Conservation (phyloP, 2,329 filamentous ascomycete species). For the Arthrobotrys iridis region DNA sequence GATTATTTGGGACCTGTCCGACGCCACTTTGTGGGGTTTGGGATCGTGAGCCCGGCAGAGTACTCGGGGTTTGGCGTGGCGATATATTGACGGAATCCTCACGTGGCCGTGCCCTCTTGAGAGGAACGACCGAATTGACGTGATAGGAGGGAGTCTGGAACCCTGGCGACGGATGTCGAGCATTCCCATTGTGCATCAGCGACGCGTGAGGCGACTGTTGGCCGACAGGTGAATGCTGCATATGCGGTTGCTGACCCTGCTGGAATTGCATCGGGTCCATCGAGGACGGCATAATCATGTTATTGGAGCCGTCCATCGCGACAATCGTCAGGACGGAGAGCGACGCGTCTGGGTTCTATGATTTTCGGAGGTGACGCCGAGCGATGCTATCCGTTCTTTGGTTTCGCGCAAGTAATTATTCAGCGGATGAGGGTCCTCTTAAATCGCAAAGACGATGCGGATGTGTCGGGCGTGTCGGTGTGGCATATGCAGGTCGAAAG, state of each 20-base stretch:
- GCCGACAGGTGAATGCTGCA: constrained; percentile 45
- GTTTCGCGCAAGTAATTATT: background rate
- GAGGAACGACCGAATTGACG: constrained; percentile 85
- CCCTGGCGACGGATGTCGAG: constrained; percentile 82
- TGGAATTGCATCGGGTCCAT: constrained; percentile 66
- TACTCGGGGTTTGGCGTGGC: constrained; percentile 77
- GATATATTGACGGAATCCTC: constrained; percentile 88
- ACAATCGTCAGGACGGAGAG: background rate
- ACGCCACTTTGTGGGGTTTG: constrained; percentile 75
- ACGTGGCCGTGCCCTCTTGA: constrained; percentile 81
- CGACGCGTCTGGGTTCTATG: constrained; percentile 21
- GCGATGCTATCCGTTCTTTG: background rate
- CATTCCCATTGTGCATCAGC: constrained; percentile 82
- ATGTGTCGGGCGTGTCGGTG: background rate
- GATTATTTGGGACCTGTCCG: constrained; percentile 73
- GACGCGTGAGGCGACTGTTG: constrained; percentile 60
- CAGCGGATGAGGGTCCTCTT: background rate
- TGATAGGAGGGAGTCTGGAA: constrained; percentile 83
- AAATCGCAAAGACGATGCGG: background rate
- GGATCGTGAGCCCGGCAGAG: constrained; percentile 83
- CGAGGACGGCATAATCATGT: constrained; percentile 70
- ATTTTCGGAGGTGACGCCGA: background rate
- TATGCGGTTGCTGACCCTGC: constrained; percentile 27
- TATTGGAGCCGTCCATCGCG: constrained; percentile 56
- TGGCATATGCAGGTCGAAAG: background rate